Base-by-base conservation (phyloP, 495 filamentous ascomycete species). In the Talaromyces proteolyticus region DNA sequence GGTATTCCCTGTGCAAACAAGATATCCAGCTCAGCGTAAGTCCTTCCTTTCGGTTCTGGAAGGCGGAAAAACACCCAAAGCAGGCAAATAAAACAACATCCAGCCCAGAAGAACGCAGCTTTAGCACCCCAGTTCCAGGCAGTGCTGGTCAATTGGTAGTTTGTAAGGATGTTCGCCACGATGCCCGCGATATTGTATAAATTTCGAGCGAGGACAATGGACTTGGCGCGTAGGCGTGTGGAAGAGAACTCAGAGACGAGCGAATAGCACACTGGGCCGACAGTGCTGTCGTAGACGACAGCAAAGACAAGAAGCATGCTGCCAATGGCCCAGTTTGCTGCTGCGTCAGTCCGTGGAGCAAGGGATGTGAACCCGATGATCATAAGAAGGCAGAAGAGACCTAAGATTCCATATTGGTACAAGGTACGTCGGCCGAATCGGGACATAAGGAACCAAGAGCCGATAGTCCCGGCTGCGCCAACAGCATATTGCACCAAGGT, bases 221-320 rank as follows among this genome's bases (percentile, higher is more conserved):
- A 85, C 67, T 87, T 86, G 42, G 80, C 77, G 43, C 82, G 82
- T 4, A 88, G 71, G 3, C 84, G 69, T 8, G 80, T 73, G 0
- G 84, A 81, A 1, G 82, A 80, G 6, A 87, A 64, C 50, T 88
- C 85, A 11, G 80, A 73, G 21, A 88, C 84, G n/a, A 89, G 72
- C 3, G 80, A 84, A 61, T 86, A 89, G 50, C 80, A 85, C 7
- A 89, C 78, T 0, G 84, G 86, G 0, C 86, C 86, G 22, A 89
- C 47, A 60, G 75, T 82, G 44, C 78, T 62, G 55, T 87, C 81
- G 61, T 89, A 89, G 39, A 76, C 69, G 56, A 85, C 65, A 1
- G 82, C 79, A 68, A 79, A 88, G 49, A 81, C 60, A 20, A 87
- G 58, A 58, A 88, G 71, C 60, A 88, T 81, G 0, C 67, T 72